Base-by-base conservation (phyloP, 163 green algal species). In the Chlamydomonas reinhardtii region DNA sequence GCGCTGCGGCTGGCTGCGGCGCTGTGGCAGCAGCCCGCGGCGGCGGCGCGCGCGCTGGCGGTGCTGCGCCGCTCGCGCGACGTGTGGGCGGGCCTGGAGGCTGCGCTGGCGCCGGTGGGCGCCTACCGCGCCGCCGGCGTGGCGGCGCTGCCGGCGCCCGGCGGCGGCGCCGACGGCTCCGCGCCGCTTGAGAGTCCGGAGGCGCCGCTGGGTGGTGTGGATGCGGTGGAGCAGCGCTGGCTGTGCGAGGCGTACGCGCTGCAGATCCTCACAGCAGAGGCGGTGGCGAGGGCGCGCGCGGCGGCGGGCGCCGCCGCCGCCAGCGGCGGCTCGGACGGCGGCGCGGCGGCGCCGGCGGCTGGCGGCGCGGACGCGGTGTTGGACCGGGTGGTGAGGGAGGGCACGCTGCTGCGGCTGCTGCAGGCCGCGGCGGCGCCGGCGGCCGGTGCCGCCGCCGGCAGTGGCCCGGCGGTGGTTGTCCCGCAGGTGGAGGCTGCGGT, bases 11-110 rank as follows among this genome's bases (percentile, higher is more conserved):
- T 87, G 61, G 77, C 93, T 74, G 81, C 64, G 2, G 79, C 78
- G 48, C 75, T 94, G 35, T 94, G 91, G 91, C 87, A 90, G 77
- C 79, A 81, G 52, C 89, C 89, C 69, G 82, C 76, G 0, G 69
- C 87, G 12, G 82, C 88, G 8, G 73, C 76, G 25, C 82, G 78
- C 1, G 78, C 90, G 29, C 80, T 92, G 29, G 59, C 78, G 39
- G 76, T 93, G 56, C 83, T 94, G 66, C 83, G 91, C 11, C 9
- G 29, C 2, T 71, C 89, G n/a, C 48, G 68, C 22, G 80, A 31
- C 6, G 73, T 93, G 12, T 94, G 91, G 91, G 29, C 34, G 4
- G 61, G 34, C 11, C 32, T 92, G n/a, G 86, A 90, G 78, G 85
- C 74, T 29, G 74, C 73, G 56, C 39, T 88, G 52, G 37, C 37